These are phyloP conservation scores for Odontarrhena argentea DNA, from an alignment of 345 rosid species.

Conservation along the genomic window DNA sequence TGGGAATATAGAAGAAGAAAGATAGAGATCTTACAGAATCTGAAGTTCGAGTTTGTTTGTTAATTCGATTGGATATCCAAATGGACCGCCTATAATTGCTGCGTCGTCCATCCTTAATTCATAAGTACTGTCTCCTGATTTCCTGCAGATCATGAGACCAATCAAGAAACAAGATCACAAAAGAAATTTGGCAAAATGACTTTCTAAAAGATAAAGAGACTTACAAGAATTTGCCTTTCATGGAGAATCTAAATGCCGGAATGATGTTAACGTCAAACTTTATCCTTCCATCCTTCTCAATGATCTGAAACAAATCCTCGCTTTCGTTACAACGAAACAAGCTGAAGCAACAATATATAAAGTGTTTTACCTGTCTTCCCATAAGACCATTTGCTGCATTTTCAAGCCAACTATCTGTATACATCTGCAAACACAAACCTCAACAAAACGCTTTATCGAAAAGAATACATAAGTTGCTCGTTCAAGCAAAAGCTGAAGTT, in stretches of 20 bases:
- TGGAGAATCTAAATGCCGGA: slow-evolving; percentile 82
- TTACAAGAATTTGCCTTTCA: slow-evolving; percentile 73
- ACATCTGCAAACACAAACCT: slow-evolving; percentile 50
- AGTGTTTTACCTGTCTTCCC: slow-evolving; percentile 73
- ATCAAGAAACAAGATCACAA: slow-evolving; percentile 15
- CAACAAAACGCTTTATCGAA: background rate
- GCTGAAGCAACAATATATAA: slow-evolving; percentile 1
- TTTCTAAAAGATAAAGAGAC: slow-evolving; percentile 28
- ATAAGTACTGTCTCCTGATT: slow-evolving; percentile 50
- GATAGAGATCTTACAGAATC: slow-evolving; percentile 61
- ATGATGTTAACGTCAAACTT: slow-evolving; percentile 73
- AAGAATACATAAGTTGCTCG: background rate
- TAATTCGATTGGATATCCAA: slow-evolving; percentile 76
- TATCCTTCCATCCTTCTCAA: slow-evolving; percentile 58
- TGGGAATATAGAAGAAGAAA: slow-evolving; percentile 6
- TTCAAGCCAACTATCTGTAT: slow-evolving; percentile 94
- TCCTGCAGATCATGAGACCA: slow-evolving; percentile 47
- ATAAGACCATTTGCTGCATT: slow-evolving; percentile 94
- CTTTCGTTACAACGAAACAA: slow-evolving; percentile 6
- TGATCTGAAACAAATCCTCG: slow-evolving; percentile 48
- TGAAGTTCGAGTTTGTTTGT: slow-evolving; percentile 59
- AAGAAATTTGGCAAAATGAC: background rate
- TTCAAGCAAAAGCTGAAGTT: slow-evolving; percentile 4
- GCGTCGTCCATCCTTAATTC: slow-evolving; percentile 75
- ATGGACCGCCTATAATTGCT: slow-evolving; percentile 75